These are phyloP conservation scores for Skeletonema potamos DNA, from an alignment of 108 stramenopile species.

Conservation along the genomic window DNA sequence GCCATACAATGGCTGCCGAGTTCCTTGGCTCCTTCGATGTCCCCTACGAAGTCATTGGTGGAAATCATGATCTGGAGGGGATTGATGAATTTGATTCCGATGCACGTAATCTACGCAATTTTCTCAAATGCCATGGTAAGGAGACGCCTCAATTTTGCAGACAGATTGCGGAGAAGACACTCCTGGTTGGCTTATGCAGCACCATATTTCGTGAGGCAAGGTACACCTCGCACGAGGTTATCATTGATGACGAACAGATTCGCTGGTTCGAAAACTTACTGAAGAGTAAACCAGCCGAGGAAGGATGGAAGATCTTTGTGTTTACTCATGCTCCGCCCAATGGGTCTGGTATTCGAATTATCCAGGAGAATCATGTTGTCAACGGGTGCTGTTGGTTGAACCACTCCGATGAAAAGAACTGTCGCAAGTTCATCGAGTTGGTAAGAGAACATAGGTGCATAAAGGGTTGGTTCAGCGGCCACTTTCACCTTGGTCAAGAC, in stretches of 20 bases:
- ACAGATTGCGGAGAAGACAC: conserved; percentile 83
- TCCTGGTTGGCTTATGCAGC: conserved; percentile 85
- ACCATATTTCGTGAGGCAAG: conserved; percentile 86
- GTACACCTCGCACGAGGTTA: conserved; percentile 91
- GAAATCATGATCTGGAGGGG: conserved; percentile 91
- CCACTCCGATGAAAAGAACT: conserved; percentile 54
- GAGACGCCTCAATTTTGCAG: conserved; percentile 81
- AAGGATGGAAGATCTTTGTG: conserved; percentile 94
- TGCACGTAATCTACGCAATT: conserved; percentile 73
- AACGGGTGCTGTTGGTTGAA: conserved; percentile 91
- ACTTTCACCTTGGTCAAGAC: conserved; percentile 92
- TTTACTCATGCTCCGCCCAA: conserved; percentile 94
- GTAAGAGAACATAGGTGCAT: conserved; percentile 79
- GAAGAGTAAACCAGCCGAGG: conserved; percentile 64
- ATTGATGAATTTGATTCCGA: conserved; percentile 93
- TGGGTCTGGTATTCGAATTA: conserved; percentile 85
- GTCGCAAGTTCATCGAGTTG: conserved; percentile 74
- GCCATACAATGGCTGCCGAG: conserved; percentile 62
- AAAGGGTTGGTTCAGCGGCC: conserved; percentile 93
- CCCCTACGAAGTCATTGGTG: conserved; percentile 50
- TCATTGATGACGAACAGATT: conserved; percentile 85
- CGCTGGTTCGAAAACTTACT: conserved; percentile 86
- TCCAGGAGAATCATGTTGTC: conserved; percentile 86
- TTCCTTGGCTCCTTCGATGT: conserved; percentile 66
- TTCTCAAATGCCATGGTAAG: conserved; percentile 62